phyloP scores from a whole-genome alignment of 2,329 filamentous ascomycete species.

The Pezicula neosporulosa region DNA sequence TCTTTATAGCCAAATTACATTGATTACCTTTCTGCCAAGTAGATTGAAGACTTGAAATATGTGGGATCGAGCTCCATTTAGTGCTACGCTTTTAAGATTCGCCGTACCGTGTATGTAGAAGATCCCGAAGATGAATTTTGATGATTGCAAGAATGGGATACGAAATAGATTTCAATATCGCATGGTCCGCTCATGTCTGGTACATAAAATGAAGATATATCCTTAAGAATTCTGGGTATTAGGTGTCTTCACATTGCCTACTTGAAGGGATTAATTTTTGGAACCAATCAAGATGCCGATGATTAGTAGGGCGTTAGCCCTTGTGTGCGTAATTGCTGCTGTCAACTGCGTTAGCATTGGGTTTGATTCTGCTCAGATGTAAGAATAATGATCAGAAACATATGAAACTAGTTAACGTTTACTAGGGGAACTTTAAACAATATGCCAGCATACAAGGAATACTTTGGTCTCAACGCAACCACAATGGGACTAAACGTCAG shows the following conservation, averaged over 20 bases:
- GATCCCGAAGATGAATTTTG: not conserved
- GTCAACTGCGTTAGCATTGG: not conserved
- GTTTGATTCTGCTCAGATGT: not conserved
- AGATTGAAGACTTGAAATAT: not conserved
- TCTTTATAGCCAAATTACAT: no score
- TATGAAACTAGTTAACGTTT: not conserved
- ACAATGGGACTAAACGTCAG: not conserved
- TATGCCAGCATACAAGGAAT: slow-evolving; percentile 25
- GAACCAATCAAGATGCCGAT: not conserved
- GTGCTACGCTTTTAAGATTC: not conserved
- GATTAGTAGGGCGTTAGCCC: not conserved
- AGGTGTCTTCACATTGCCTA: not conserved
- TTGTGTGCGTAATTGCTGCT: not conserved
- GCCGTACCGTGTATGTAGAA: not conserved
- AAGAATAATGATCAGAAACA: not conserved
- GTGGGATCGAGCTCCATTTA: not conserved
- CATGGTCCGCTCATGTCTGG: not conserved
- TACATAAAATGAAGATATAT: not conserved
- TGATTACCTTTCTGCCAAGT: not conserved
- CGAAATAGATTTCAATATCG: not conserved
- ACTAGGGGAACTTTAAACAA: not conserved
- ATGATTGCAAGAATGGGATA: not conserved
- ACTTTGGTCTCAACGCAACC: not conserved
- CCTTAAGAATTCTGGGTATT: not conserved
- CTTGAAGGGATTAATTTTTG: not conserved